Conservation (phyloP, 2,329 filamentous ascomycete species). For the Sporothrix sp. region DNA sequence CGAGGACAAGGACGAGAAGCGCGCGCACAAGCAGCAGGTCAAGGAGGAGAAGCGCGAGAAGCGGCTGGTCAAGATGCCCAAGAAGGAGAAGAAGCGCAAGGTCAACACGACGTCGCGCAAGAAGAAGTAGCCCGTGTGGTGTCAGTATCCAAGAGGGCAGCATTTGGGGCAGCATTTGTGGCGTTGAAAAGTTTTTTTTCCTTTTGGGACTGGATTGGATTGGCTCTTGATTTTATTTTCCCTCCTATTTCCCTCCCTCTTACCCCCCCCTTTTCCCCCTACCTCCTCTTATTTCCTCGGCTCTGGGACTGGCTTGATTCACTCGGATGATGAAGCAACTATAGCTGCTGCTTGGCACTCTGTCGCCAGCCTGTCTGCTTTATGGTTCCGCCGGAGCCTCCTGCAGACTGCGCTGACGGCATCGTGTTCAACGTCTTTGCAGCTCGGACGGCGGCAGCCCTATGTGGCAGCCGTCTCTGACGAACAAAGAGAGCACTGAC, state of each 20-base stretch:
- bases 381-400: neutral
- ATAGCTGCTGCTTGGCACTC: too few species aligned
- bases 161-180: neutral
- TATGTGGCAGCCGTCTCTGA: conserved; percentile 26
- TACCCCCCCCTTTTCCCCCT: too few species aligned
- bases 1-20: conserved; percentile 85
- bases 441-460: conserved; percentile 13
- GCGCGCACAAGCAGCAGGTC: conserved; percentile 75
- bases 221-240: neutral
- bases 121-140: conserved; percentile 23
- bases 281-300: neutral
- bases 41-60: conserved; percentile 95
- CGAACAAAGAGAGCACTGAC: conserved; percentile 55
- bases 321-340: conserved; percentile 18
- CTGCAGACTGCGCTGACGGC: conserved; percentile 4
- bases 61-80: conserved; percentile 90
- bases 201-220: neutral
- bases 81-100: conserved; percentile 86
- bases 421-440: neutral
- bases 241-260: too few species aligned
- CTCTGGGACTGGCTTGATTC: neutral
- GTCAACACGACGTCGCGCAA: conserved; percentile 53
- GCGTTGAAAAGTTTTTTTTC: conserved; percentile 2
- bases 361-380: too few species aligned
- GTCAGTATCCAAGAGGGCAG: neutral